phyloP scores from a whole-genome alignment of 164 flowering plant species.

The Malania oleifera region DNA sequence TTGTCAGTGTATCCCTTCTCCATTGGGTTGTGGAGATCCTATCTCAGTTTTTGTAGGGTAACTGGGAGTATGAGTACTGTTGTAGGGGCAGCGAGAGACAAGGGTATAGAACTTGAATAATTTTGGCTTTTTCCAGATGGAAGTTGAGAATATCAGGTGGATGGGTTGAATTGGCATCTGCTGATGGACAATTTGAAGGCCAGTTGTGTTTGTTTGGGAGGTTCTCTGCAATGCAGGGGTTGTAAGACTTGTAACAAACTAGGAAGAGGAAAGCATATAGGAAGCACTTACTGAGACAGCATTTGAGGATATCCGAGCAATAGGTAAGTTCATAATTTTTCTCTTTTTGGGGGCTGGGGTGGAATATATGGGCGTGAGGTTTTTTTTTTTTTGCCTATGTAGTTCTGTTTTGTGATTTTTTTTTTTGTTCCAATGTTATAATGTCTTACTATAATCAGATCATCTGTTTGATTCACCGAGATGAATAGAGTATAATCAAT shows the following conservation, averaged over 20 bases:
- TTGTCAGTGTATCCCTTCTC: constrained; percentile 69
- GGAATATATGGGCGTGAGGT: no score
- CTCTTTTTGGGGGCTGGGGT: no score
- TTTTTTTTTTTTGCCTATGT: no score
- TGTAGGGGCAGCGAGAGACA: constrained; percentile 42
- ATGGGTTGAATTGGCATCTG: constrained; percentile 4
- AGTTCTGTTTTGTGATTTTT: no score
- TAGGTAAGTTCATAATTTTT: no score
- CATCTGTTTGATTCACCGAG: no score
- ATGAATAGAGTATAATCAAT: no score
- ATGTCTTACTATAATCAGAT: no score
- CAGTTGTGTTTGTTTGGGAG: background rate
- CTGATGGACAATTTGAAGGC: background rate
- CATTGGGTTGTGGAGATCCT: constrained; percentile 58
- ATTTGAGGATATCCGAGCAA: no score
- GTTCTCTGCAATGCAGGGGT: no score
- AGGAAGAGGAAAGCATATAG: background rate
- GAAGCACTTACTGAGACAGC: background rate
- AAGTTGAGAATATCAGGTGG: background rate
- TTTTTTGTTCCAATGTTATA: no score
- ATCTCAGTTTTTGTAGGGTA: constrained; percentile 20
- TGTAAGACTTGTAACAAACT: no score
- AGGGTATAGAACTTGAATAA: constrained; percentile 43
- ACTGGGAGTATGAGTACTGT: constrained; percentile 25
- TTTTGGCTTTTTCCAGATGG: background rate